A percentile compares a stretch with the other conserved stretches of the same genome.
These are phyloP conservation scores for Epichloe gansuensis DNA, from an alignment of 2,329 filamentous ascomycete species.

Conservation along the genomic window DNA sequence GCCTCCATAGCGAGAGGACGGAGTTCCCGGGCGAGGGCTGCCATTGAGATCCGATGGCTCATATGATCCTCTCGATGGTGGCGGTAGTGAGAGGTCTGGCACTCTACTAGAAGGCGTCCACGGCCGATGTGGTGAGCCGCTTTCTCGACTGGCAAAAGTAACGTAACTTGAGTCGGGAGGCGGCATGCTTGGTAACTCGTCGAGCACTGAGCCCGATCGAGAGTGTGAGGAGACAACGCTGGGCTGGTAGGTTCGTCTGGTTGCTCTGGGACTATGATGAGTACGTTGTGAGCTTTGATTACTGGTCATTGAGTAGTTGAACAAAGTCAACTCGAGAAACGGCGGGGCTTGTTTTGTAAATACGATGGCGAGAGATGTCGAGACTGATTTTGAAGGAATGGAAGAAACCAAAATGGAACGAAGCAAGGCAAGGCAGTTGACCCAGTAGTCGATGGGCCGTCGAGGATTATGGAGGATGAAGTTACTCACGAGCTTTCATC, in stretches of 20 bases:
- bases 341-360: neutral
- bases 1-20: constrained; percentile 76
- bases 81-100: constrained; percentile 56
- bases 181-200: constrained; percentile 43
- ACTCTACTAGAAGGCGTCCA: constrained; percentile 42
- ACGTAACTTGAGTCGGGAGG: constrained; percentile 52
- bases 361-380: neutral
- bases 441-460: too few relatives aligned
- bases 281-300: constrained; percentile 26
- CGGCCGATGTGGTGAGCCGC: constrained; percentile 38
- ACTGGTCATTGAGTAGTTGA: neutral
- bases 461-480: neutral
- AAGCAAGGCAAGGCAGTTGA: neutral
- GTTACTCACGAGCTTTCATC: constrained; percentile 43
- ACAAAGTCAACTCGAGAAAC: constrained; percentile 21
- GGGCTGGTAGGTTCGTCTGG: constrained; percentile 37
- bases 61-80: constrained; percentile 58
- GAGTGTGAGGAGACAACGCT: constrained; percentile 36
- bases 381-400: neutral
- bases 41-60: constrained; percentile 85
- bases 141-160: constrained; percentile 37
- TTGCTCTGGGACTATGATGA: constrained; percentile 26
- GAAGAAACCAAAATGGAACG: neutral
- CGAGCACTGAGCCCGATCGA: constrained; percentile 37
- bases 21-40: constrained; percentile 78